Base-by-base conservation (phyloP, 768 basidiomycete species). In the Xerocomellus dryophilus region DNA sequence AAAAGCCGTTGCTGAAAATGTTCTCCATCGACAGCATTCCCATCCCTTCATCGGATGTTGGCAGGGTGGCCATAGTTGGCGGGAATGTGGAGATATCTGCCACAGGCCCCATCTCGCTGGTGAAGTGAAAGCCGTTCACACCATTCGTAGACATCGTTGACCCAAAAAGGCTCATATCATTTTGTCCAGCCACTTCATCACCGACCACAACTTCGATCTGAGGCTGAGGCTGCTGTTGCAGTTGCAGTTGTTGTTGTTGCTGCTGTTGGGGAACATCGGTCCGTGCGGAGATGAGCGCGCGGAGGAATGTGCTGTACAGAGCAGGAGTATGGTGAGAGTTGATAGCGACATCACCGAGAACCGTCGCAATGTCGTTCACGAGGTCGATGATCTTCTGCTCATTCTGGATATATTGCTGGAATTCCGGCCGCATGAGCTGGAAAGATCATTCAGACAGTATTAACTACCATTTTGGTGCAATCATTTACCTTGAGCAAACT, bases 241-340 rank as follows among this genome's bases (percentile, higher is more conserved):
- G 60, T 12, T 51, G 58, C 21, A 75, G 31, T 14, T 57, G 63
- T 4, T 49, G 53, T 8, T 46, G 59, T 3, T 57, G 42, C 43
- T 55, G 61, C 5, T 58, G 63, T 23, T 66, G 50, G 39, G 65
- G 40, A 68, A 67, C 32, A 66, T 74, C 65, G 67, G 74, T 57
- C 21, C 69, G 61, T 40, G 84, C 83, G 2, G 84, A 79, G 49
- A 88, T 81, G 39, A 96, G 81, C 3, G 88, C 87, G 3, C 85
- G 85, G 21, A 94, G 76, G 76, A 94, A 93, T 18, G 80, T 77
- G 65, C 86, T 84, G 76, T 98, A 98, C 36, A 98, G 77, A 6
- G 91, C 88, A 1, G 96, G 94, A 0, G 95, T 94, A 66, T 99
- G 96, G 5, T 81, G 74, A 1, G 86, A 76, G 64, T 89, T 88